These are phyloP conservation scores for Cytospora leucostoma DNA, from an alignment of 2,329 filamentous ascomycete genomes.

Conservation along the genomic window DNA sequence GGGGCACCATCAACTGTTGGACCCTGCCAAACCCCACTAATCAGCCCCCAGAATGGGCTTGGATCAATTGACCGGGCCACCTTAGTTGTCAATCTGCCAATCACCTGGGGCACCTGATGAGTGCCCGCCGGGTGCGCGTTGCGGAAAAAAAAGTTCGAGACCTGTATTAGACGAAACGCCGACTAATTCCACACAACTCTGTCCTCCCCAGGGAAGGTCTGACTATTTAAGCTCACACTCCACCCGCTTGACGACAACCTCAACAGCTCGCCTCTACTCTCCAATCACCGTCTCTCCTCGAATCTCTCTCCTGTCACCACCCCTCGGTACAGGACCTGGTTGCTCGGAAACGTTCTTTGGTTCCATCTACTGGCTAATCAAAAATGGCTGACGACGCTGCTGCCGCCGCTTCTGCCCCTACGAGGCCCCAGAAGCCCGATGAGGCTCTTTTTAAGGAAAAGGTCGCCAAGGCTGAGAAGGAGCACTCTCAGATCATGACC, in stretches of 20 bases:
- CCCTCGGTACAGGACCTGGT: slow-evolving; percentile 16
- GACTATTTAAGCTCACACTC: slow-evolving; percentile 16
- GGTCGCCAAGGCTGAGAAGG: slow-evolving; percentile 82
- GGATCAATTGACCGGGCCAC: slow-evolving; percentile 2
- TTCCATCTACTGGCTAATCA: slow-evolving; percentile 28
- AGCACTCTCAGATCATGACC: slow-evolving; percentile 75
- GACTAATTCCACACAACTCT: slow-evolving; percentile 14
- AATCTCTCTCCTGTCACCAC: slow-evolving; percentile 10
- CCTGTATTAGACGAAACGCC: slow-evolving; percentile 13
- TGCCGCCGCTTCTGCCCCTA: slow-evolving; percentile 48
- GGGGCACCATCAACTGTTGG: neutral
- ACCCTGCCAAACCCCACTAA: neutral
- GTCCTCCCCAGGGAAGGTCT: neutral
- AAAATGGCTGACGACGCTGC: slow-evolving; percentile 51
- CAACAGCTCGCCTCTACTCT: neutral
- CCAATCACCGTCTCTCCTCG: neutral
- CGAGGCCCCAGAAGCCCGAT: slow-evolving; percentile 82
- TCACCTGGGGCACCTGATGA: neutral
- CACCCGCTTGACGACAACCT: slow-evolving; percentile 6
- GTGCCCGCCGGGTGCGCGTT: slow-evolving; percentile 29
- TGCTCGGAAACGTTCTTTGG: slow-evolving; percentile 15
- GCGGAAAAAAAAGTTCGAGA: slow-evolving; percentile 33
- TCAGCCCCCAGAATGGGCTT: slow-evolving; percentile 4
- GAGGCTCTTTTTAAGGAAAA: slow-evolving; percentile 80
- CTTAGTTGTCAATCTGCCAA: neutral